These are phyloP conservation scores for Linum trigynum DNA, from an alignment of 345 rosid species.

Conservation along the genomic window DNA sequence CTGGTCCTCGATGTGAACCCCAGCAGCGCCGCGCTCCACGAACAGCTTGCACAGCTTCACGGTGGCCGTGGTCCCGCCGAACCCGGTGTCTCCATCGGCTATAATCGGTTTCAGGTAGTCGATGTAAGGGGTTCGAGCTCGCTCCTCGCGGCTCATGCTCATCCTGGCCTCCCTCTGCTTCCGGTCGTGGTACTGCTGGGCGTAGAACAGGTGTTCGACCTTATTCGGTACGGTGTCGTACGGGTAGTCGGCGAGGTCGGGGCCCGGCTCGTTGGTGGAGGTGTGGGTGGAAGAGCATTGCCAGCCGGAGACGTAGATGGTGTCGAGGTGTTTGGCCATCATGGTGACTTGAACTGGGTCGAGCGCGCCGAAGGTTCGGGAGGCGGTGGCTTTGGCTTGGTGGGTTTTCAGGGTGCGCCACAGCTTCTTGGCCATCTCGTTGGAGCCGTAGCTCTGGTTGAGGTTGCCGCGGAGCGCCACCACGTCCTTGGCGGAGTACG, in stretches of 20 bases:
- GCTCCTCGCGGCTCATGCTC: constrained; percentile 78
- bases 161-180: constrained; percentile 89
- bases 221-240: constrained; percentile 94
- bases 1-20: constrained; percentile 93
- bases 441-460: constrained; percentile 67
- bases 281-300: constrained; percentile 99
- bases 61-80: constrained; percentile 89
- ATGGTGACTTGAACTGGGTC: constrained; percentile 93
- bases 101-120: constrained; percentile 93
- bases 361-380: constrained; percentile 87
- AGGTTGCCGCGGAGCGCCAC: constrained; percentile 82
- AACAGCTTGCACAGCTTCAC: constrained; percentile 94
- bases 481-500: constrained; percentile 78
- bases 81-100: constrained; percentile 94
- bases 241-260: constrained; percentile 95
- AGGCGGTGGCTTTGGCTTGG: constrained; percentile 81
- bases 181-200: constrained; percentile 91
- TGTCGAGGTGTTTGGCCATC: constrained; percentile 93
- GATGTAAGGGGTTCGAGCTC: constrained; percentile 70
- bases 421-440: constrained; percentile 81
- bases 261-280: constrained; percentile 85
- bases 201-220: constrained; percentile 86
- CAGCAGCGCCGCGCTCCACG: constrained; percentile 92
- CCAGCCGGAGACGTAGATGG: constrained; percentile 94
- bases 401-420: constrained; percentile 87